These are phyloP conservation scores for Sugiyamaella lignohabitans DNA, from an alignment of 805 yeast species.

Conservation along the genomic window DNA sequence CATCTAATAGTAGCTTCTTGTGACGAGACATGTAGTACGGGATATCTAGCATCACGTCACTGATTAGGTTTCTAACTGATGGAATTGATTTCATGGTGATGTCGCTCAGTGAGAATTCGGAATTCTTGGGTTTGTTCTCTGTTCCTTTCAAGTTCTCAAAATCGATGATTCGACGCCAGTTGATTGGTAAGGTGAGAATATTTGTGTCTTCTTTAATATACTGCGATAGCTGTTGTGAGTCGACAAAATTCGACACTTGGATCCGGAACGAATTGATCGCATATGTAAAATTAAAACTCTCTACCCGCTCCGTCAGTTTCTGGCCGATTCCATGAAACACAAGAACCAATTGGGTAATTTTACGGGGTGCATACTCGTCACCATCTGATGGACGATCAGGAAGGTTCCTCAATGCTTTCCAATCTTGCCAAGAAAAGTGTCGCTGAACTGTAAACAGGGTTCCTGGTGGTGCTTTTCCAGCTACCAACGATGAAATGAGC, in stretches of 20 bases:
- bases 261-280: conserved; percentile 40
- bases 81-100: conserved; percentile 73
- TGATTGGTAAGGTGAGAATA: conserved; percentile 57
- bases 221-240: conserved; percentile 17
- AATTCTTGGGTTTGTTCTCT: conserved; percentile 4
- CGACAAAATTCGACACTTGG: conserved; percentile 25
- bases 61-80: conserved; percentile 68
- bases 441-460: conserved; percentile 22
- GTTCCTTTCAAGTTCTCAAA: conserved; percentile 30
- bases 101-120: conserved; percentile 40
- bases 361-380: conserved; percentile 27
- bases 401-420: conserved; percentile 23
- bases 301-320: conserved; percentile 69
- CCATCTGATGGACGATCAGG: conserved; percentile 28
- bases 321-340: conserved; percentile 97
- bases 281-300: conserved; percentile 80
- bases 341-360: conserved; percentile 57
- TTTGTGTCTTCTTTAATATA: conserved; percentile 16
- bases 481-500: conserved; percentile 17
- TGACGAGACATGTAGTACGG: conserved; percentile 71
- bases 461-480: conserved; percentile 21
- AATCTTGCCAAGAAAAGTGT: conserved; percentile 30
- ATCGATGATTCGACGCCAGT: conserved; percentile 70
- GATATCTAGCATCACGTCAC: conserved; percentile 82
- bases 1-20: conserved; percentile 53